Conservation (phyloP, 2,329 filamentous ascomycete species). For the Arthrobotrys sphaeroides region DNA sequence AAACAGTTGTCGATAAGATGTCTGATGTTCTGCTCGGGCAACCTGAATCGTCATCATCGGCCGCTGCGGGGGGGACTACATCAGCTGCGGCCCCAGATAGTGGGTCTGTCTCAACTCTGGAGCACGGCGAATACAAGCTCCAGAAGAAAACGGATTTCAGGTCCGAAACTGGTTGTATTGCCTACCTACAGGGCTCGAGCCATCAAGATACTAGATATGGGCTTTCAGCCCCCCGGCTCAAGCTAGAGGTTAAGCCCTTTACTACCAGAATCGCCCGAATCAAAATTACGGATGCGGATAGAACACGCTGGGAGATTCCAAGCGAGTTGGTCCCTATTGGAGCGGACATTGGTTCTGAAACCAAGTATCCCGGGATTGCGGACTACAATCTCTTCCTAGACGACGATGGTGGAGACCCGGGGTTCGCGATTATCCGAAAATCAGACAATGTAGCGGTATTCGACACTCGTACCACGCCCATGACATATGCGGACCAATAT, state of each 20-base stretch:
- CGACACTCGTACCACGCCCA: slow-evolving; percentile 18
- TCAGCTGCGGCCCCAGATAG: too few relatives aligned
- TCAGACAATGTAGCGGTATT: slow-evolving; percentile 20
- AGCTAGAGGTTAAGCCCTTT: slow-evolving; percentile 25
- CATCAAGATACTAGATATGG: slow-evolving; percentile 32
- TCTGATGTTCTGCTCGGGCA: not conserved
- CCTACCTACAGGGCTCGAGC: not conserved
- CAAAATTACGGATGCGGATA: slow-evolving; percentile 24
- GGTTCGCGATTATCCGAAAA: slow-evolving; percentile 33
- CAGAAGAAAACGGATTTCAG: not conserved
- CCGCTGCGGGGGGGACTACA: too few relatives aligned
- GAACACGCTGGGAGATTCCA: slow-evolving; percentile 34
- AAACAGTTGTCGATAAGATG: not conserved
- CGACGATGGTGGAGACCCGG: not conserved
- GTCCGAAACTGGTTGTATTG: not conserved
- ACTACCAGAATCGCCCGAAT: slow-evolving; percentile 27
- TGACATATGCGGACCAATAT: slow-evolving; percentile 38
- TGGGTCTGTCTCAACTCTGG: too few relatives aligned
- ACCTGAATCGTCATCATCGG: not conserved
- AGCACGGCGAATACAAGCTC: slow-evolving; percentile 22
- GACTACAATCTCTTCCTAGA: slow-evolving; percentile 2
- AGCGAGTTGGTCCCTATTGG: slow-evolving; percentile 23
- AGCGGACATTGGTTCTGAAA: not conserved
- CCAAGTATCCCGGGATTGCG: not conserved
- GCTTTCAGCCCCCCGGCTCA: slow-evolving; percentile 5